Evolutionary conservation across 495 filamentous ascomycete species (phyloP).

Genomic region (Emericellopsis terricola): DNA sequence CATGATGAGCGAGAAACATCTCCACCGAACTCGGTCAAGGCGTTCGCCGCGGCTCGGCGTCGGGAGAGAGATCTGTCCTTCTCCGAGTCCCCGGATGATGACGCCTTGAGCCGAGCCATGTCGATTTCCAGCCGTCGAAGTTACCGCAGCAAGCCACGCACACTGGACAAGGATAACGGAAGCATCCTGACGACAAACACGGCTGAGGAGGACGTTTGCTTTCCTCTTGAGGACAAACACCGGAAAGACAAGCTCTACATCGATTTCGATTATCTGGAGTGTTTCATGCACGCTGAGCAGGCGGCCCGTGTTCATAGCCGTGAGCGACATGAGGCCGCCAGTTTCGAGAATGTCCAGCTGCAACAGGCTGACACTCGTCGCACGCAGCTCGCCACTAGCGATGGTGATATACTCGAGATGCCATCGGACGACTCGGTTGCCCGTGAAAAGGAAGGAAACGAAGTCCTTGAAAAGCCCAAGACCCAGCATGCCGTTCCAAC

Average conservation of each 20-base stretch:
- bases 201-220: slow-evolving; percentile 74
- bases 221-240: slow-evolving; percentile 38
- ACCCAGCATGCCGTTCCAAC: slow-evolving; percentile 6
- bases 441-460: slow-evolving; percentile 7
- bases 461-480: slow-evolving; percentile 9
- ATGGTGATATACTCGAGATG: slow-evolving; percentile 29
- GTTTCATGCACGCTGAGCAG: slow-evolving; percentile 40
- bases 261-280: slow-evolving; percentile 78
- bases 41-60: slow-evolving; percentile 66
- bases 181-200: slow-evolving; percentile 34
- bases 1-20: slow-evolving; percentile 48
- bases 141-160: slow-evolving; percentile 25
- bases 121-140: slow-evolving; percentile 47
- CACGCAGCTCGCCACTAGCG: slow-evolving; percentile 18
- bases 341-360: slow-evolving; percentile 44
- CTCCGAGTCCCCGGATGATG: slow-evolving; percentile 31
- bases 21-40: slow-evolving; percentile 92
- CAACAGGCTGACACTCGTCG: slow-evolving; percentile 6
- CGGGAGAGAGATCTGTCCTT: slow-evolving; percentile 37
- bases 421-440: slow-evolving; percentile 18
- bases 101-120: slow-evolving; percentile 30
- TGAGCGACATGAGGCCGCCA: slow-evolving; percentile 9
- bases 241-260: slow-evolving; percentile 35
- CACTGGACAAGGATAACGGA: slow-evolving; percentile 23
- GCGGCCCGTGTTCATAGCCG: slow-evolving; percentile 29